Conservation (phyloP, 345 rosid species). For the Rhizophora mangle region DNA sequence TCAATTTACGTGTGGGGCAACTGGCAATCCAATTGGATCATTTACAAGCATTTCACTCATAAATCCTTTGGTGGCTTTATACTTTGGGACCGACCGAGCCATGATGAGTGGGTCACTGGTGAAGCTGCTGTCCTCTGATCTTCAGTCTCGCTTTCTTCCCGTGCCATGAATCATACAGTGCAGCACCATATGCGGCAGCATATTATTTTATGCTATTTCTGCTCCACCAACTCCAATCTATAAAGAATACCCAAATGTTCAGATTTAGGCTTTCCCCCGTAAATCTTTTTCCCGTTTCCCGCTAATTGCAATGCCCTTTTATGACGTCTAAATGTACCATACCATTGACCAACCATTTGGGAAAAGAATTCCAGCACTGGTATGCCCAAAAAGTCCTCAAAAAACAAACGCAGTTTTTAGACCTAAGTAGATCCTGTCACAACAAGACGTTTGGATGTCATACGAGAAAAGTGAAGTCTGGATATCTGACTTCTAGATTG, state of each 20-base stretch:
- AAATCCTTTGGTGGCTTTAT: slow-evolving; percentile 15
- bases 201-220: slow-evolving; percentile 17
- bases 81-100: slow-evolving; percentile 24
- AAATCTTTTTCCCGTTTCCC: background rate
- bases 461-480: too few species aligned
- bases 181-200: slow-evolving; percentile 4
- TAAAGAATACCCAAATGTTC: too few species aligned
- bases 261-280: too few species aligned
- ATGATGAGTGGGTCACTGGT: slow-evolving; percentile 29
- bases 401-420: too few species aligned
- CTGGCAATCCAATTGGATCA: slow-evolving; percentile 27
- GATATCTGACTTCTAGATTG: background rate
- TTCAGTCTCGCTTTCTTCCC: slow-evolving; percentile 17
- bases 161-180: slow-evolving; percentile 15
- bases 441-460: too few species aligned
- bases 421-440: too few species aligned
- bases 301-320: background rate
- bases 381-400: too few species aligned
- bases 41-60: slow-evolving; percentile 35
- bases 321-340: background rate
- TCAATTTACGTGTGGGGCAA: slow-evolving; percentile 32
- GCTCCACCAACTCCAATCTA: background rate
- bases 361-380: background rate
- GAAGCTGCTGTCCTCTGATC: slow-evolving; percentile 21
- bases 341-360: background rate